Evolutionary conservation across 2,329 filamentous ascomycete genomes (phyloP).

Genomic region (Pyricularia sp.): DNA sequence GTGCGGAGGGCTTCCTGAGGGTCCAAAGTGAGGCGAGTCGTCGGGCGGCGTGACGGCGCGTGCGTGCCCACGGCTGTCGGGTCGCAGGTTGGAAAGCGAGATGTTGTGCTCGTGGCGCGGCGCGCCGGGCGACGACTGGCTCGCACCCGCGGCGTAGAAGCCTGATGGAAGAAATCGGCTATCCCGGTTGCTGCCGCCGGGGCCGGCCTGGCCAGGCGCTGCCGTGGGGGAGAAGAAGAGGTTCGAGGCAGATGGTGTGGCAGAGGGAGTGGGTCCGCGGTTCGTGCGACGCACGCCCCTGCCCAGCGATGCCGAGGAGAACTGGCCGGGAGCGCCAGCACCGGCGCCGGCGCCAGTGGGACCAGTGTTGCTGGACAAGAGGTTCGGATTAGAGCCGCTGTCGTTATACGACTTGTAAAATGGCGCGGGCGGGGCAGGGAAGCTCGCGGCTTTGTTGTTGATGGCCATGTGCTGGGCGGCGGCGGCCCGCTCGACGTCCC

Average conservation of each 20-base stretch:
- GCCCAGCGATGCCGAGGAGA: slow-evolving; percentile 17
- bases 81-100: slow-evolving; percentile 46
- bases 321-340: slow-evolving; percentile 10
- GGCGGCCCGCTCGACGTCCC: slow-evolving; percentile 79
- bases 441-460: slow-evolving; percentile 55
- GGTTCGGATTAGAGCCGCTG: slow-evolving; percentile 39
- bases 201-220: slow-evolving; percentile 52
- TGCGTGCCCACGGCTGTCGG: slow-evolving; percentile 41
- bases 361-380: slow-evolving; percentile 23
- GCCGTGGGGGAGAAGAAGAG: slow-evolving; percentile 96
- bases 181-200: slow-evolving; percentile 46
- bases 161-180: slow-evolving; percentile 81
- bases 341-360: slow-evolving; percentile 7
- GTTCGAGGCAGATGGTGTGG: slow-evolving; percentile 50
- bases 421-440: slow-evolving; percentile 41
- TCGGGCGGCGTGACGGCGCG: slow-evolving; percentile 45
- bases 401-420: slow-evolving; percentile 52
- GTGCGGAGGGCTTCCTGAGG: slow-evolving; percentile 12
- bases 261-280: slow-evolving; percentile 38
- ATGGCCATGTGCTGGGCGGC: slow-evolving; percentile 57
- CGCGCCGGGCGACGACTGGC: slow-evolving; percentile 38
- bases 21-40: slow-evolving; percentile 46
- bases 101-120: slow-evolving; percentile 39
- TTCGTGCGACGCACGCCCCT: slow-evolving; percentile 38
- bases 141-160: slow-evolving; percentile 65